Percentiles rank a stretch among this genome's conserved stretches.
Conservation (phyloP, 129 eudicot genomes). For the Lactuca saligna region DNA sequence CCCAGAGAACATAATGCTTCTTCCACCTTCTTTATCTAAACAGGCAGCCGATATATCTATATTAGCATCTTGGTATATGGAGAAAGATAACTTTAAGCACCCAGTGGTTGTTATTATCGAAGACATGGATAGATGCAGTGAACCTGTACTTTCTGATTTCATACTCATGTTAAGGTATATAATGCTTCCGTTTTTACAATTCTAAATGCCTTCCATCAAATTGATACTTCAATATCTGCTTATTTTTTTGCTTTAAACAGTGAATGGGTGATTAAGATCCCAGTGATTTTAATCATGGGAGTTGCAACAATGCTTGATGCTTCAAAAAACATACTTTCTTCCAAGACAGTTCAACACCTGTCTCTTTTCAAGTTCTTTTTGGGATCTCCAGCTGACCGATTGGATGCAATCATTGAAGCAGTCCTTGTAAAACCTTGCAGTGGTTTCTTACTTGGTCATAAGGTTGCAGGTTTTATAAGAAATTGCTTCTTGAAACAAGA, state of each 20-base stretch:
- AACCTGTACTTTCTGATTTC: constrained; percentile 81
- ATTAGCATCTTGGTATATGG: constrained; percentile 87
- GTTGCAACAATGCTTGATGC: constrained; percentile 79
- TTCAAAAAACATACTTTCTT: constrained; percentile 52
- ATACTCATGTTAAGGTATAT: constrained; percentile 77
- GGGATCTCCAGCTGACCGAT: constrained; percentile 78
- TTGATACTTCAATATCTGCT: neutral
- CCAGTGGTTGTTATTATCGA: constrained; percentile 83
- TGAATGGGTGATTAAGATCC: constrained; percentile 90
- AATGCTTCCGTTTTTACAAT: neutral
- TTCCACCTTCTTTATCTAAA: constrained; percentile 11
- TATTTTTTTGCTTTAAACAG: constrained; percentile 41
- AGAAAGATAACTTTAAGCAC: constrained; percentile 45
- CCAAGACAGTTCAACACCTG: constrained; percentile 54
- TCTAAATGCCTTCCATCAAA: constrained; percentile 1
- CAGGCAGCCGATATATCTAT: constrained; percentile 80
- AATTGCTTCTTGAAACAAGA: constrained; percentile 81
- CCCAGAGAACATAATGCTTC: no score
- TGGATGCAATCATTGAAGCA: constrained; percentile 70
- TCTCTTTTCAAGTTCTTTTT: constrained; percentile 52
- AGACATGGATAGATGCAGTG: constrained; percentile 81
- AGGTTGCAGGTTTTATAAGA: constrained; percentile 72
- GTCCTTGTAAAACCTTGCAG: constrained; percentile 66
- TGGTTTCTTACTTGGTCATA: constrained; percentile 65
- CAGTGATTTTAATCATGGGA: constrained; percentile 73